A percentile compares a stretch with the other conserved stretches of the same genome.
phyloP scores from a whole-genome alignment of 768 basidiomycete species.

The Mrakia hoshinonis region DNA sequence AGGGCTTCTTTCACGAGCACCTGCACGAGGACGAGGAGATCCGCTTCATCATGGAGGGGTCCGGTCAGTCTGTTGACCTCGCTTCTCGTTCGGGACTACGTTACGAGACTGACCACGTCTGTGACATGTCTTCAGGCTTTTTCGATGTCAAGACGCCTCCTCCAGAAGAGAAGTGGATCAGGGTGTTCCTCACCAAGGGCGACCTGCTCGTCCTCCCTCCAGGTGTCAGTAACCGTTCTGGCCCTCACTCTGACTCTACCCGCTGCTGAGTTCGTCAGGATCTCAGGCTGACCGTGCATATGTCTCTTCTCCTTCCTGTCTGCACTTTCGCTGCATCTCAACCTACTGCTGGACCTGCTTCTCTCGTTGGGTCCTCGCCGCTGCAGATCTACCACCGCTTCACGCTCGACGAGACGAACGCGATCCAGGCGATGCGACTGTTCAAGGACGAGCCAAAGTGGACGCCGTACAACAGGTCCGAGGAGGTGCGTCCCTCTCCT shows the following conservation, averaged over 20 bases:
- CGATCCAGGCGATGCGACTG: slow-evolving; percentile 66
- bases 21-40: slow-evolving; percentile 97
- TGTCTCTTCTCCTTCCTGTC: neutral
- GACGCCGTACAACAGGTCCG: slow-evolving; percentile 37
- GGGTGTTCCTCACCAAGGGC: slow-evolving; percentile 63
- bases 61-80: slow-evolving; percentile 31
- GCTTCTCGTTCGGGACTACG: neutral
- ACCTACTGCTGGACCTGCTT: neutral
- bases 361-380: neutral
- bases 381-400: slow-evolving; percentile 44
- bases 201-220: slow-evolving; percentile 81
- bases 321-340: neutral
- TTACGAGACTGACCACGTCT: neutral
- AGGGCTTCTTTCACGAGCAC: slow-evolving; percentile 49
- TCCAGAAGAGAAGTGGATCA: slow-evolving; percentile 63
- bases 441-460: slow-evolving; percentile 96
- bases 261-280: no score
- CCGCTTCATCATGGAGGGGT: slow-evolving; percentile 74
- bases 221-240: slow-evolving; percentile 42
- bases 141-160: slow-evolving; percentile 74
- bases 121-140: slow-evolving; percentile 48
- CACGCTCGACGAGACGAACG: slow-evolving; percentile 68
- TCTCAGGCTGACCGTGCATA: neutral
- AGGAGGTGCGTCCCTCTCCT: neutral
- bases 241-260: no score